phyloP scores from a whole-genome alignment of 1,284 basidiomycete genomes.

The Puccinia coronata region DNA sequence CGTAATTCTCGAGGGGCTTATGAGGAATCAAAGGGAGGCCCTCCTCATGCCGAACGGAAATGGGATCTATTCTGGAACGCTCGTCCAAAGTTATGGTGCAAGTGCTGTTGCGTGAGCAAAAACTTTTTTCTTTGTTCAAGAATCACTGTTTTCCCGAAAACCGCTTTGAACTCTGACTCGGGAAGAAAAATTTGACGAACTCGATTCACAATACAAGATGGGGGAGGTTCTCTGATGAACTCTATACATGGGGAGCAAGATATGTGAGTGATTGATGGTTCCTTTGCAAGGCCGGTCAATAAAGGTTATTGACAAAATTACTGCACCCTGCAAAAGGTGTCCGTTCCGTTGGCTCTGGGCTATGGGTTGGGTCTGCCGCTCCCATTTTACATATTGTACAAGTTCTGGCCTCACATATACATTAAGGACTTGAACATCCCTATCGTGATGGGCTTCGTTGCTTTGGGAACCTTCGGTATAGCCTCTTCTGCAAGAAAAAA shows the following conservation, averaged over 20 bases:
- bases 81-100: conserved; percentile 2
- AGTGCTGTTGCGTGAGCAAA: conserved; percentile 29
- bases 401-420: conserved; percentile 5
- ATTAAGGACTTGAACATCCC: conserved; percentile 16
- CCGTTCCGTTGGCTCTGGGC: conserved; percentile 19
- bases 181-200: background rate
- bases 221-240: conserved; percentile 12
- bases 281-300: background rate
- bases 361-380: conserved; percentile 11
- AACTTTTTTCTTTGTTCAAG: no score
- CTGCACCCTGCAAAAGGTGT: background rate
- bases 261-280: conserved; percentile 15
- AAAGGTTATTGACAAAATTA: no score
- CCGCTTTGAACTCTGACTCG: background rate
- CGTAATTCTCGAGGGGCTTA: conserved; percentile 14
- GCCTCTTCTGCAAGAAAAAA: background rate
- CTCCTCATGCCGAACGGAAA: conserved; percentile 38
- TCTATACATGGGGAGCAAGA: conserved; percentile 13
- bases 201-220: background rate
- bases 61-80: conserved; percentile 37
- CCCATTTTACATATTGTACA: conserved; percentile 26
- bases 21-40: conserved; percentile 36
- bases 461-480: conserved; percentile 7
- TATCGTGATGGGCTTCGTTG: conserved; percentile 16
- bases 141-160: background rate